Percentiles rank a stretch among this genome's conserved stretches.
These are phyloP conservation scores for Mycosarcoma mackinlayi DNA, from an alignment of 1,284 basidiomycete genomes.

Conservation along the genomic window DNA sequence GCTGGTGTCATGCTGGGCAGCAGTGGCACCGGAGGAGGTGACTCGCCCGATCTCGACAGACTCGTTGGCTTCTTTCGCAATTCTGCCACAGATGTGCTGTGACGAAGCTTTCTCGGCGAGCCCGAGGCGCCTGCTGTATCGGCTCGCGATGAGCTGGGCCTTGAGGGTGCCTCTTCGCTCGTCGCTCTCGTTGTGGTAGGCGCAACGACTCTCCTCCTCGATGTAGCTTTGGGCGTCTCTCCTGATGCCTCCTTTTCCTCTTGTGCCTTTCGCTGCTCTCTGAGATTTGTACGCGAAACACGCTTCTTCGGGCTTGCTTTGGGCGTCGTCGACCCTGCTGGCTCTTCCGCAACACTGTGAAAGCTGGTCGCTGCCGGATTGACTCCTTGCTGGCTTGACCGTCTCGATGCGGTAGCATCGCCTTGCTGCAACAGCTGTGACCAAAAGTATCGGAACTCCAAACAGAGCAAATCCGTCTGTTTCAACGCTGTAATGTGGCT, in stretches of 20 bases:
- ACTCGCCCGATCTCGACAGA: conserved; percentile 3
- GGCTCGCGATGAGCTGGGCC: conserved; percentile 2
- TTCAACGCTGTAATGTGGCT: conserved; percentile 28
- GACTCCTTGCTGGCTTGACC: conserved; percentile 1
- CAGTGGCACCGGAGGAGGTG: conserved; percentile 12
- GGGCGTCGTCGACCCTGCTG: conserved; percentile 15
- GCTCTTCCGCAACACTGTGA: conserved; percentile 2
- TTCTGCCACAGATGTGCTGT: conserved; percentile 30
- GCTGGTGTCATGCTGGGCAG: conserved; percentile 1
- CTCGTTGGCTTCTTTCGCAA: conserved; percentile 17
- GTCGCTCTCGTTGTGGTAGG: conserved; percentile 25
- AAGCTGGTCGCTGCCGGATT: conserved; percentile 10
- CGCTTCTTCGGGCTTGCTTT: conserved; percentile 25
- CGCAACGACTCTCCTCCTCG: conserved; percentile 4
- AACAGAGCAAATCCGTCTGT: conserved; percentile 46
- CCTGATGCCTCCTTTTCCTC: conserved; percentile 2
- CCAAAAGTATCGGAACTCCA: conserved; percentile 52
- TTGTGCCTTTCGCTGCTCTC: conserved; percentile 8
- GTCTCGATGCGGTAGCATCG: conserved; percentile 3
- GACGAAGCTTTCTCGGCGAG: conserved; percentile 27
- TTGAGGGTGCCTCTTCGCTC: conserved; percentile 31
- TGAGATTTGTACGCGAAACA: conserved; percentile 3
- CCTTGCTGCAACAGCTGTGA: conserved; percentile 30
- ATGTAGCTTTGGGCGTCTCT: conserved; percentile 22
- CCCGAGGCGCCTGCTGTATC: not conserved